These are phyloP conservation scores for Blumeria graminis DNA, from an alignment of 2,329 filamentous ascomycete genomes.

Conservation along the genomic window DNA sequence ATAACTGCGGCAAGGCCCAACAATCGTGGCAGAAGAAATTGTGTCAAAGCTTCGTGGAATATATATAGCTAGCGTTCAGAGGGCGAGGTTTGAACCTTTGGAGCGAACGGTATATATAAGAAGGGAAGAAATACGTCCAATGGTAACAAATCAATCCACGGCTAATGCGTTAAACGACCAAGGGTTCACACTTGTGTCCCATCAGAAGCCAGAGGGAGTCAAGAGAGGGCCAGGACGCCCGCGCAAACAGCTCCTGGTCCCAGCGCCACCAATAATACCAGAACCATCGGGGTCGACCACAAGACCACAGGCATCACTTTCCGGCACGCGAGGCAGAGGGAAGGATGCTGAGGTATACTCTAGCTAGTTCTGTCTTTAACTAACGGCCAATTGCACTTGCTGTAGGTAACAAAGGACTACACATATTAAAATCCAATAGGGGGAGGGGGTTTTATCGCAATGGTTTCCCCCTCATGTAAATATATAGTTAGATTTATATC, in stretches of 20 bases:
- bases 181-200: neutral
- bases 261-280: neutral
- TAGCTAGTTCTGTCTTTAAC: no score
- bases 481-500: no score
- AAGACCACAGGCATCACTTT: no score
- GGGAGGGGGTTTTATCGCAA: no score
- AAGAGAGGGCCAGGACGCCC: neutral
- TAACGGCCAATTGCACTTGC: no score
- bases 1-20: neutral
- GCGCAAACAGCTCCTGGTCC: neutral
- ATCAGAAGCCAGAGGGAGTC: neutral
- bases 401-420: no score
- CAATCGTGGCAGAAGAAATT: neutral
- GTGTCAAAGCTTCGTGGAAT: neutral
- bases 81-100: neutral
- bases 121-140: neutral
- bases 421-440: no score
- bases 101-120: neutral
- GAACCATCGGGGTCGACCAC: no score
- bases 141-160: neutral
- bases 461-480: no score
- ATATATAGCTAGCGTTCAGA: neutral
- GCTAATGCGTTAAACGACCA: neutral
- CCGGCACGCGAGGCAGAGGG: no score
- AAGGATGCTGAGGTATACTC: no score